Evolutionary conservation across 1,284 basidiomycete species (phyloP), one percentile per base, ranked within the genome.

Genomic region (Ustilago curta): DNA sequence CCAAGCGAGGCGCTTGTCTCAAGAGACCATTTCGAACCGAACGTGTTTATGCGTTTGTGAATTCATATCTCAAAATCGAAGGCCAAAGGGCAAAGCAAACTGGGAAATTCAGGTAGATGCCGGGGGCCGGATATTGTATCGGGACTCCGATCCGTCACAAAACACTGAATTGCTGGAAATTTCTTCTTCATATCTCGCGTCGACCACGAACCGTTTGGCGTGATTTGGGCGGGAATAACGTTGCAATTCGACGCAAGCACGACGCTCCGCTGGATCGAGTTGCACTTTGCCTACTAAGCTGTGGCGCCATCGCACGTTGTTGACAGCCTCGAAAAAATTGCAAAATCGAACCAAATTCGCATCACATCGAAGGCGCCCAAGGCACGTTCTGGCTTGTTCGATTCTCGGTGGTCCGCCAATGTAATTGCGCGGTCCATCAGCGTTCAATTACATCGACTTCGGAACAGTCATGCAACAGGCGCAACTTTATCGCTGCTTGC

Each of bases 291-390:
- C 8, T 9, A 40, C 8, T 40, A 40, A 40, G 35, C 35, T 37
- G 40, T 42, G 40, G 40, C 40, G 40, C 40, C 45, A 47, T 47
- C 21, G 35, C 14, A 37, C 18, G 27, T 47, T 47, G 27, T 47
- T 47, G 43, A 27, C 25, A 25, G 23, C 23, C 45, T 47, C 27
- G 27, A 29, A 27, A 21, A 29, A 29, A 29, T 45, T 27, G 8
- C 16, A 19, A 16, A 19, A 19, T 3, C 2, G 40, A n/a, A 3
- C 5, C 39, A 27, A 25, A 29, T 50, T 50, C 48, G n/a, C 45
- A 51, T 65, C 63, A 65, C 40, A 23, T 31, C 52, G 56, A 27
- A 27, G 7, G 27, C n/a, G n/a, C n/a, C n/a, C n/a, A n/a, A n/a
- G n/a, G 40, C 63, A 65, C 51, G 63, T 65, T 59, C 51, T 55